Evolutionary conservation across 2,329 filamentous ascomycete genomes (phyloP).

Genomic region (Colletotrichum kahawae): DNA sequence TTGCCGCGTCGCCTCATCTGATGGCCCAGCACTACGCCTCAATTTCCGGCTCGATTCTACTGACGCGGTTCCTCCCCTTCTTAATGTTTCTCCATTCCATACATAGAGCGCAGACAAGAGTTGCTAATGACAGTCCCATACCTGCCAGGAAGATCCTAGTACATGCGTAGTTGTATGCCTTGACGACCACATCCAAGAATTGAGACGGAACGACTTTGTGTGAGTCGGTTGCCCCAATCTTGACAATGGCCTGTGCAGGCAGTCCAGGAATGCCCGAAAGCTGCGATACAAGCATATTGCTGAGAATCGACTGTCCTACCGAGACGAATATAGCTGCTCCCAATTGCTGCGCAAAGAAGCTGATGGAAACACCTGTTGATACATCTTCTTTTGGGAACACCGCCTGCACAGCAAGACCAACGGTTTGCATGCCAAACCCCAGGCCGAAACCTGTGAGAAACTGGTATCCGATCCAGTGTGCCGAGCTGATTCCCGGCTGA

Average conservation of each 20-base stretch:
- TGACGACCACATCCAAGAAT: slow-evolving; percentile 57
- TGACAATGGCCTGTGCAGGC: slow-evolving; percentile 46
- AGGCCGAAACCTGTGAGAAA: slow-evolving; percentile 64
- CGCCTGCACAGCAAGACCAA: slow-evolving; percentile 61
- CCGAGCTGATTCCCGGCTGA: slow-evolving; percentile 45
- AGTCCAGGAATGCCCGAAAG: slow-evolving; percentile 47
- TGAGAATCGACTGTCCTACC: slow-evolving; percentile 60
- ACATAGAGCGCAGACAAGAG: slow-evolving; percentile 60
- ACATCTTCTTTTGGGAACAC: slow-evolving; percentile 57
- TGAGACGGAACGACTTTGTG: slow-evolving; percentile 53
- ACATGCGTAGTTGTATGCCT: slow-evolving; percentile 70
- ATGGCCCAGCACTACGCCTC: background rate
- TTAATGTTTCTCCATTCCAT: slow-evolving; percentile 75
- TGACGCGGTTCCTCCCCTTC: slow-evolving; percentile 36
- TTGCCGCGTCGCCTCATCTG: background rate
- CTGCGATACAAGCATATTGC: slow-evolving; percentile 45
- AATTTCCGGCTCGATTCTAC: background rate
- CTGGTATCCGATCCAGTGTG: slow-evolving; percentile 65
- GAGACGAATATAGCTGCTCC: slow-evolving; percentile 64
- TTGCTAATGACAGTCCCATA: slow-evolving; percentile 58
- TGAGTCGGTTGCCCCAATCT: slow-evolving; percentile 64
- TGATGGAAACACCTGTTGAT: slow-evolving; percentile 58
- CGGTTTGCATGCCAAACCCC: slow-evolving; percentile 63
- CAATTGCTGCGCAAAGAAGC: slow-evolving; percentile 64
- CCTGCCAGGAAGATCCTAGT: slow-evolving; percentile 67